Conservation (phyloP, 164 flowering plant species). For the Umbellularia californica region DNA sequence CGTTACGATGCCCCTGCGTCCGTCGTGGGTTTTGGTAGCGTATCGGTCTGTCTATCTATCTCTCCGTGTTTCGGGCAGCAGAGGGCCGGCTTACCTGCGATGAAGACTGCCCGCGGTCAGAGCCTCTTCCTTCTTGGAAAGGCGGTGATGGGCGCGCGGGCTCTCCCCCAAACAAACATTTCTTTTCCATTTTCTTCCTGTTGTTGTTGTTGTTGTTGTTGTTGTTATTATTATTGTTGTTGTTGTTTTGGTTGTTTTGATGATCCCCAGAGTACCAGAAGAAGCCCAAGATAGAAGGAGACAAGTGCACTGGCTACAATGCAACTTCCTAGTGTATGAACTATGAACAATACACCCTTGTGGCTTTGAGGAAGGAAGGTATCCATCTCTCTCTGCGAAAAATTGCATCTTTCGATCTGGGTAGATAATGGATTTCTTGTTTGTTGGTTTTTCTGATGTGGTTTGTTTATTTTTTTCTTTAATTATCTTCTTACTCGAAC, state of each 20-base stretch:
- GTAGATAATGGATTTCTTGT: too few relatives aligned
- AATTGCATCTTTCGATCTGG: too few relatives aligned
- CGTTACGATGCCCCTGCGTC: slow-evolving; percentile 6
- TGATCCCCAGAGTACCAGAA: neutral
- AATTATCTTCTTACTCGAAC: too few relatives aligned
- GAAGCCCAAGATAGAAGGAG: too few relatives aligned
- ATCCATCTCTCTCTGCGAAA: too few relatives aligned
- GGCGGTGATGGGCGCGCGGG: slow-evolving; percentile 7
- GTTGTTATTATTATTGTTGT: neutral
- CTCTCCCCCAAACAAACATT: neutral
- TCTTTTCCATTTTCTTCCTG: neutral
- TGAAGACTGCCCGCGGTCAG: slow-evolving; percentile 19
- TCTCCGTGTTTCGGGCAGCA: slow-evolving; percentile 1
- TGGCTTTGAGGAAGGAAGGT: too few relatives aligned
- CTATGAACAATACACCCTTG: too few relatives aligned
- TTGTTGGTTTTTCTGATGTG: too few relatives aligned
- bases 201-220: too few relatives aligned
- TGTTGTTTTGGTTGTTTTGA: neutral
- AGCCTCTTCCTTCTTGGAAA: slow-evolving; percentile 1
- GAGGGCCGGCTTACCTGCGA: slow-evolving; percentile 9
- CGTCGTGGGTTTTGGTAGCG: neutral
- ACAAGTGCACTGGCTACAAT: too few relatives aligned
- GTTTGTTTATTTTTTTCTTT: too few relatives aligned
- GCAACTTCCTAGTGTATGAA: too few relatives aligned
- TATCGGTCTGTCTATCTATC: neutral